phyloP scores from a whole-genome alignment of 768 basidiomycete genomes.

The Dentipellis sp. region DNA sequence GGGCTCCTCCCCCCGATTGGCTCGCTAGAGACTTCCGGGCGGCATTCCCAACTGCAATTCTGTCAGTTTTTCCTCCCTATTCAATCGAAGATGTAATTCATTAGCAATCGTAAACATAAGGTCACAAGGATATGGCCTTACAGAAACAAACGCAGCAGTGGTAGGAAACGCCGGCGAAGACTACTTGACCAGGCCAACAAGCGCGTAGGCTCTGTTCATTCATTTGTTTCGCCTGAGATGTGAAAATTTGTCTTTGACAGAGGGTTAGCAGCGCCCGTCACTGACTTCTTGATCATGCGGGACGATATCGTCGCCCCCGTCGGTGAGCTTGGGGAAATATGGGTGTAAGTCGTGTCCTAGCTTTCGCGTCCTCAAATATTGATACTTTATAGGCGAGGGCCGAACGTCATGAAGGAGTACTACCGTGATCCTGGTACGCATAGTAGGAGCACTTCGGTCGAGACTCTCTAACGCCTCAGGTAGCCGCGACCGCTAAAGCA shows the following conservation, averaged over 20 bases:
- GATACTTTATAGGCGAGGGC: constrained; percentile 31
- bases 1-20: constrained; percentile 39
- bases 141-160: constrained; percentile 53
- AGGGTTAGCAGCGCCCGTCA: constrained; percentile 45
- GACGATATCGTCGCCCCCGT: constrained; percentile 17
- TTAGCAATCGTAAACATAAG: constrained; percentile 4
- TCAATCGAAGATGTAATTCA: no score
- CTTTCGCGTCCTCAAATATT: no score
- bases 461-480: background rate
- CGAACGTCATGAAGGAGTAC: constrained; percentile 55
- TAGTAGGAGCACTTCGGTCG: background rate
- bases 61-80: constrained; percentile 24
- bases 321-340: constrained; percentile 25
- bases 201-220: constrained; percentile 31
- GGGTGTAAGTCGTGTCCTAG: constrained; percentile 17
- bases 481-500: constrained; percentile 23
- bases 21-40: constrained; percentile 37
- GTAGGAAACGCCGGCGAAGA: constrained; percentile 51
- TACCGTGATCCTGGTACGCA: constrained; percentile 43
- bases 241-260: constrained; percentile 20
- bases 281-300: constrained; percentile 43
- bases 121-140: constrained; percentile 47
- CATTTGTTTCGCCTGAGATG: background rate
- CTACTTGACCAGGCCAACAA: constrained; percentile 39
- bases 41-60: constrained; percentile 37